Conservation (phyloP, 441 rosid genomes). For the Geranium incanum region DNA sequence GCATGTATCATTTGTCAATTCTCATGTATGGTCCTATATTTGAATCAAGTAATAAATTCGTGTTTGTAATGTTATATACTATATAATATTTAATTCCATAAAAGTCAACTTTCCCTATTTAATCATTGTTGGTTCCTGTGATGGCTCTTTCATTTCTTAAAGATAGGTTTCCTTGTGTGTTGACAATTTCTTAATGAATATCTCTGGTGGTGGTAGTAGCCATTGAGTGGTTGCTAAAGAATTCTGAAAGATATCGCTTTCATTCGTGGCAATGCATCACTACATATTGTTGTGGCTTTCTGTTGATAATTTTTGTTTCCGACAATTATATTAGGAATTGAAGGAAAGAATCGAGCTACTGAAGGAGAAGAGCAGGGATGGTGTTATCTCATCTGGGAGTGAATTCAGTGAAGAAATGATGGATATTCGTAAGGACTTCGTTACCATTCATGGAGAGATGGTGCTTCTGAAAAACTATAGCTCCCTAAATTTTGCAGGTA, state of each 20-base stretch:
- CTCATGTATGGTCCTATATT: conserved; percentile 1
- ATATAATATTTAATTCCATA: background rate
- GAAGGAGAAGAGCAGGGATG: conserved; percentile 48
- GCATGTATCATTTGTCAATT: background rate
- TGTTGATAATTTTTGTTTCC: background rate
- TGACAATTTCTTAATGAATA: too few relatives aligned
- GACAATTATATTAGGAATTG: conserved; percentile 46
- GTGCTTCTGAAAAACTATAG: conserved; percentile 91
- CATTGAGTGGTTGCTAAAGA: background rate
- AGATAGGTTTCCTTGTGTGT: background rate
- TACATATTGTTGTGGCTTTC: background rate
- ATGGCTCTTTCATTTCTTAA: background rate
- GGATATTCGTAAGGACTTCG: conserved; percentile 86
- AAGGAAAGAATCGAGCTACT: conserved; percentile 68
- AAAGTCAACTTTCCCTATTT: background rate
- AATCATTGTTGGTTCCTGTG: background rate
- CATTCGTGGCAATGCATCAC: background rate
- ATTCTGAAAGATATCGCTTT: background rate
- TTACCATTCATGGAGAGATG: conserved; percentile 92
- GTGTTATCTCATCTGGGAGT: conserved; percentile 52
- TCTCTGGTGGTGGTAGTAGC: too few relatives aligned
- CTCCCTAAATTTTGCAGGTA: conserved; percentile 88
- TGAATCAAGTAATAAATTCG: background rate
- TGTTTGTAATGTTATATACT: background rate
- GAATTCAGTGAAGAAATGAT: conserved; percentile 87